Percentiles rank a stretch among this genome's conserved stretches.
phyloP scores from a whole-genome alignment of 331 rosid species.

The Stylosanthes scabra region DNA sequence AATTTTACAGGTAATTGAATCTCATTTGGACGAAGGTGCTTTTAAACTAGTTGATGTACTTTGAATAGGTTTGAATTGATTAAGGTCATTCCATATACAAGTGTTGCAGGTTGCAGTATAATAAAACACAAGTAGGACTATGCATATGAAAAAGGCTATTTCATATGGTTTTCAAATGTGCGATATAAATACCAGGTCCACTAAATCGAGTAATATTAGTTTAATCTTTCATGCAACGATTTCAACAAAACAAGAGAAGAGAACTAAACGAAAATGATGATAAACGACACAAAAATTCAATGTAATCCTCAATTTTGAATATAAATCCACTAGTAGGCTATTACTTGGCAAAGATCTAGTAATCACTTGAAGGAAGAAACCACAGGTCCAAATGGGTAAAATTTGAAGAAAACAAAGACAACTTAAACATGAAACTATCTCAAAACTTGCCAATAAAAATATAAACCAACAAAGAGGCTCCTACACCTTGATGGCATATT shows the following conservation, averaged over 20 bases:
- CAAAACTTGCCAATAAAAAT: slow-evolving; percentile 49
- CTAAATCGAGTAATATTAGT: background rate
- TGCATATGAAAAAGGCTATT: too few relatives aligned
- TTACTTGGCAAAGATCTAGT: background rate
- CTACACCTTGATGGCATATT: slow-evolving; percentile 95
- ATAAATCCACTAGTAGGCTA: slow-evolving; percentile 8
- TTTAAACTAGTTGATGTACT: too few relatives aligned
- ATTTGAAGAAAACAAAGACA: slow-evolving; percentile 23
- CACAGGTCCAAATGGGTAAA: slow-evolving; percentile 7
- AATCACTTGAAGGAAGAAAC: background rate
- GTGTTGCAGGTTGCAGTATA: too few relatives aligned
- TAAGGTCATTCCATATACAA: too few relatives aligned
- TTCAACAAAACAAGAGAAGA: too few relatives aligned
- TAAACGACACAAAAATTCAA: background rate
- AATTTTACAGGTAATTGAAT: too few relatives aligned
- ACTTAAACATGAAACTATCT: slow-evolving; percentile 40
- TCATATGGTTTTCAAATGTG: too few relatives aligned
- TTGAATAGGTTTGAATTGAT: too few relatives aligned
- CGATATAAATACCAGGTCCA: too few relatives aligned
- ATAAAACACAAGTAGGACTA: too few relatives aligned
- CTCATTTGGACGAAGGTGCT: too few relatives aligned
- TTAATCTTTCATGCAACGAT: background rate
- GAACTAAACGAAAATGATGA: background rate
- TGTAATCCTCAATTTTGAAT: slow-evolving; percentile 10
- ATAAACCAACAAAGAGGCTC: background rate